These are phyloP conservation scores for Fistulinella cinereoalba DNA, from an alignment of 1,284 basidiomycete genomes.

Conservation along the genomic window DNA sequence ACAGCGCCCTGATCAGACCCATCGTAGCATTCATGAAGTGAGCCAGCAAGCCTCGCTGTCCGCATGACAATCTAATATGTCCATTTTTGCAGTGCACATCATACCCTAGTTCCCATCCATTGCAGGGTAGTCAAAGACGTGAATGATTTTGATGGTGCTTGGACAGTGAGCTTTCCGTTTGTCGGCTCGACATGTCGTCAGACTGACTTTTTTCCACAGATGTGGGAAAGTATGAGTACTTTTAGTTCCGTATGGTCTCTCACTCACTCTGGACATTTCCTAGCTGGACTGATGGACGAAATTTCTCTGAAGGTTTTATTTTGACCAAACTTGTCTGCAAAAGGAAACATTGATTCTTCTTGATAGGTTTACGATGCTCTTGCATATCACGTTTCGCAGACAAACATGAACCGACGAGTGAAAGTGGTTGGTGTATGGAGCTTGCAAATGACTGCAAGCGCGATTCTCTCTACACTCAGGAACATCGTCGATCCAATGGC, in stretches of 20 bases:
- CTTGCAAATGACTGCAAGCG: conserved; percentile 69
- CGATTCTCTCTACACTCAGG: conserved; percentile 57
- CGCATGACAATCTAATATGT: conserved; percentile 14
- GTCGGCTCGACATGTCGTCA: neutral
- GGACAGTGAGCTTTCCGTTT: conserved; percentile 67
- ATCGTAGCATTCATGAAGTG: conserved; percentile 99
- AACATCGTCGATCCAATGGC: conserved; percentile 56
- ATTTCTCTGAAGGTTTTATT: conserved; percentile 67
- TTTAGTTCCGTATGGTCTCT: neutral
- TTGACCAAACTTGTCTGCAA: neutral
- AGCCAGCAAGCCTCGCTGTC: conserved; percentile 28
- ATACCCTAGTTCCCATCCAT: conserved; percentile 88
- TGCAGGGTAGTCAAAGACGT: conserved; percentile 82
- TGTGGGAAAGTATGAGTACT: conserved; percentile 75
- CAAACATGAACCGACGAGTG: conserved; percentile 82
- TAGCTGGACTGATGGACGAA: conserved; percentile 80
- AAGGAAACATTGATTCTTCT: conserved; percentile 5
- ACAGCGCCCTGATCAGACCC: conserved; percentile 92
- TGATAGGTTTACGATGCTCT: conserved; percentile 81
- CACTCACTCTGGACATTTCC: conserved; percentile 18
- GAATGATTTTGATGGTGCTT: conserved; percentile 82
- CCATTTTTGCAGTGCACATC: conserved; percentile 64
- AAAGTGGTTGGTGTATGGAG: conserved; percentile 85
- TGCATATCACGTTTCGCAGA: conserved; percentile 87
- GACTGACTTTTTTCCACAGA: conserved; percentile 40